Percentiles rank a stretch among this genome's conserved stretches.
phyloP scores from a whole-genome alignment of 257 asterid species.

The Nicotiana undulata region DNA sequence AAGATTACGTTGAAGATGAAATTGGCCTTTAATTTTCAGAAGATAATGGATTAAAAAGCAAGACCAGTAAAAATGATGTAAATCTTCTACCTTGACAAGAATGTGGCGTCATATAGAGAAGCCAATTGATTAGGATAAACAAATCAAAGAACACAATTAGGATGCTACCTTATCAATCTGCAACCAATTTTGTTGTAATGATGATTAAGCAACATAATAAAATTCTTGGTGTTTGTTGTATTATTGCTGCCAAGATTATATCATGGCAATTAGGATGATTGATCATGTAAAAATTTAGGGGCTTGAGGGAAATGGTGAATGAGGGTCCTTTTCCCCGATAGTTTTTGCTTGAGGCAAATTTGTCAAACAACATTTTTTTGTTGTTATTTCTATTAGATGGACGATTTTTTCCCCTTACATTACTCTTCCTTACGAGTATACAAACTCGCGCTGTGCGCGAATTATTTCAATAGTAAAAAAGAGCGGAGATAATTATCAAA shows the following conservation, averaged over 20 bases:
- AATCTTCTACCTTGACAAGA: background rate
- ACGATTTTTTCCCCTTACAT: no score
- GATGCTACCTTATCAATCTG: background rate
- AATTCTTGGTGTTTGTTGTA: background rate
- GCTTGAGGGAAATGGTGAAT: background rate
- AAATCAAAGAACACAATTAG: background rate
- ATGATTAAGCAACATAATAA: background rate
- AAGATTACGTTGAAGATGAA: background rate
- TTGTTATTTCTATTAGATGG: no score
- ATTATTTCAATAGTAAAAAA: no score
- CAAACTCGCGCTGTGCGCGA: no score
- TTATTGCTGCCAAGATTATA: background rate
- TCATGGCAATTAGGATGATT: background rate
- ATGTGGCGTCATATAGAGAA: background rate
- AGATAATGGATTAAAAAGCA: background rate
- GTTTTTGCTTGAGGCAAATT: no score
- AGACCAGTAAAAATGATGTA: background rate
- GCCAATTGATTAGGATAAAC: background rate
- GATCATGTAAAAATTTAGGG: background rate
- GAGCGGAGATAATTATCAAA: no score
- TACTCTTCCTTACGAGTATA: no score
- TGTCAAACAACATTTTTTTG: no score
- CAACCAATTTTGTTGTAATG: background rate
- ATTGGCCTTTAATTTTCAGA: background rate
- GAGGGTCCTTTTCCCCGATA: background rate